These are phyloP conservation scores for Hondaea fermentalgiana DNA, from an alignment of 108 stramenopile genomes.

Conservation along the genomic window DNA sequence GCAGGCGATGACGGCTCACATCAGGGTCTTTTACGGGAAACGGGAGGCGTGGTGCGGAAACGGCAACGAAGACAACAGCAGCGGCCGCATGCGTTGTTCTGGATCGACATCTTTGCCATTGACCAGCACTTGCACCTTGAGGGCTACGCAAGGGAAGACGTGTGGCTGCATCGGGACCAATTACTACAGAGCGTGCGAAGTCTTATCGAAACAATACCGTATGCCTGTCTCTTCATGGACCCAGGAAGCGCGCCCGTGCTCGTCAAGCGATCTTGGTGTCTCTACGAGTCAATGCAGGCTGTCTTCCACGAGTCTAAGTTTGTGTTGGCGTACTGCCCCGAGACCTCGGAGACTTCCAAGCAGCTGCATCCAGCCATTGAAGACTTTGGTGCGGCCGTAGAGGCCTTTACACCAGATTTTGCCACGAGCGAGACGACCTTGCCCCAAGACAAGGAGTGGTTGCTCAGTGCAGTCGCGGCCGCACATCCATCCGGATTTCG, in stretches of 20 bases:
- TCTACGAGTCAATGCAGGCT: slow-evolving; percentile 11
- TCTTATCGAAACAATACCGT: background rate
- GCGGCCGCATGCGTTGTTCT: background rate
- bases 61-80: background rate
- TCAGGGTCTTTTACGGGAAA: too few species aligned
- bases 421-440: background rate
- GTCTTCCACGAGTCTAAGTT: background rate
- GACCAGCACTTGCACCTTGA: slow-evolving; percentile 5
- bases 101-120: background rate
- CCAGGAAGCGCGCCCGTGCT: background rate
- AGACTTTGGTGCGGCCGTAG: background rate
- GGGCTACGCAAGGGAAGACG: background rate
- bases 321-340: background rate
- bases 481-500: background rate
- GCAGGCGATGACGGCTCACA: too few species aligned
- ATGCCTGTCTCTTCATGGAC: background rate
- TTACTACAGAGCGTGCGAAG: background rate
- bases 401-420: background rate
- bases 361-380: background rate
- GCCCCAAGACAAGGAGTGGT: slow-evolving; percentile 5
- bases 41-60: background rate
- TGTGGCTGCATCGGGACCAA: background rate
- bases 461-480: background rate
- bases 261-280: background rate
- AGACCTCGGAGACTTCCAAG: background rate